These are phyloP conservation scores for Melastoma candidum DNA, from an alignment of 441 rosid genomes.

Conservation along the genomic window DNA sequence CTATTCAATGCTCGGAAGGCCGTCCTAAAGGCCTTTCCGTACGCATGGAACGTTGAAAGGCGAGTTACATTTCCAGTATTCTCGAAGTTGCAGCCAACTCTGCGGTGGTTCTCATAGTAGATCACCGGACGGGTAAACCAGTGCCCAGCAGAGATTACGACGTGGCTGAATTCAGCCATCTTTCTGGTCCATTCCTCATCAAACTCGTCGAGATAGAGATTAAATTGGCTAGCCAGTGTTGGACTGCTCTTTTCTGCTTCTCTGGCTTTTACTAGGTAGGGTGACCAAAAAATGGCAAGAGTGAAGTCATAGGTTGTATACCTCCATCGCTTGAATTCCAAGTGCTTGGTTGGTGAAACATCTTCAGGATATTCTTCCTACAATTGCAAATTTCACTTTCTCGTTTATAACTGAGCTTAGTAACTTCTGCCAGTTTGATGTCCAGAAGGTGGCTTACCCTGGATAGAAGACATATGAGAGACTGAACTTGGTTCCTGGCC, in stretches of 20 bases:
- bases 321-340: slow-evolving; percentile 13
- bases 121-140: slow-evolving; percentile 16
- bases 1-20: slow-evolving; percentile 28
- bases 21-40: slow-evolving; percentile 26
- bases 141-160: slow-evolving; percentile 11
- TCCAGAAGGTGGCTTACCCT: no score
- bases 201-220: slow-evolving; percentile 13
- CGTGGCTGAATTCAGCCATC: slow-evolving; percentile 9
- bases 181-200: slow-evolving; percentile 9
- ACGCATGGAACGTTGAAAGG: slow-evolving; percentile 19
- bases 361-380: slow-evolving; percentile 16
- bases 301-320: slow-evolving; percentile 20
- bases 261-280: slow-evolving; percentile 8
- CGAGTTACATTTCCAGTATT: slow-evolving; percentile 8
- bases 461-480: no score
- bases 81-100: slow-evolving; percentile 13
- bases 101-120: slow-evolving; percentile 6
- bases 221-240: slow-evolving; percentile 10
- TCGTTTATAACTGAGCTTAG: no score
- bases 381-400: no score
- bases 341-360: slow-evolving; percentile 7
- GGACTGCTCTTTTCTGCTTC: slow-evolving; percentile 11
- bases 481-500: no score
- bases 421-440: no score
- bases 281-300: slow-evolving; percentile 15